phyloP scores from a whole-genome alignment of 1,139 yeast species.

The Williopsis jadinii region DNA sequence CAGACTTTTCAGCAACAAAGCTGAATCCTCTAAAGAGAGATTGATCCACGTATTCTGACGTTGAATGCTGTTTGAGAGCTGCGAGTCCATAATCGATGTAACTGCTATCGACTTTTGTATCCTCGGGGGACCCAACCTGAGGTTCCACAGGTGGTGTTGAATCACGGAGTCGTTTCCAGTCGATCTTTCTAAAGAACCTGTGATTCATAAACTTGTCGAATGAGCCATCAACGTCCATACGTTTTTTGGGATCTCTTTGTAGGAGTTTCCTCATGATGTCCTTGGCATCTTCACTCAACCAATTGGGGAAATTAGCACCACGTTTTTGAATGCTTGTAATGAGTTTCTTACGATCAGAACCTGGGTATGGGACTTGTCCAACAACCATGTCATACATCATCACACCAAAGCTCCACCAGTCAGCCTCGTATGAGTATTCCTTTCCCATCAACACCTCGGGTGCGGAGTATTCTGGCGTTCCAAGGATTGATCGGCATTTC shows the following conservation, averaged over 20 bases:
- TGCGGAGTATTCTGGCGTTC: slow-evolving; percentile 94
- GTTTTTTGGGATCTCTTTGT: slow-evolving; percentile 64
- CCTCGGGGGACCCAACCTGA: slow-evolving; percentile 81
- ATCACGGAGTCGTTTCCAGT: slow-evolving; percentile 56
- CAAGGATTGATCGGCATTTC: slow-evolving; percentile 52
- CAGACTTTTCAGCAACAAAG: slow-evolving; percentile 15
- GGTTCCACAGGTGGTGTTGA: slow-evolving; percentile 64
- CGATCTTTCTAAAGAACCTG: slow-evolving; percentile 68
- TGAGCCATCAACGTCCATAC: slow-evolving; percentile 71
- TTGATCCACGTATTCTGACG: slow-evolving; percentile 4
- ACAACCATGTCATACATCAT: slow-evolving; percentile 79
- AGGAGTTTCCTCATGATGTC: slow-evolving; percentile 68
- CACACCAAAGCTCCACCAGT: slow-evolving; percentile 98
- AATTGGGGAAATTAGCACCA: slow-evolving; percentile 66
- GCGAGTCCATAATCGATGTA: slow-evolving; percentile 1
- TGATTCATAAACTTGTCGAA: slow-evolving; percentile 62
- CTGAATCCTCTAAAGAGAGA: slow-evolving; percentile 20
- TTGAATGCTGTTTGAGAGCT: neutral
- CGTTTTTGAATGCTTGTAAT: slow-evolving; percentile 69
- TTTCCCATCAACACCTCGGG: slow-evolving; percentile 87
- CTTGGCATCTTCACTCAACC: slow-evolving; percentile 73
- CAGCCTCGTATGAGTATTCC: slow-evolving; percentile 78
- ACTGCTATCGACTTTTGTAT: slow-evolving; percentile 36
- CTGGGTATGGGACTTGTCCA: slow-evolving; percentile 91
- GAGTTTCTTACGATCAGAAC: slow-evolving; percentile 70